These are phyloP conservation scores for Schizochytrium sp. DNA, from an alignment of 108 stramenopile genomes.

Conservation along the genomic window DNA sequence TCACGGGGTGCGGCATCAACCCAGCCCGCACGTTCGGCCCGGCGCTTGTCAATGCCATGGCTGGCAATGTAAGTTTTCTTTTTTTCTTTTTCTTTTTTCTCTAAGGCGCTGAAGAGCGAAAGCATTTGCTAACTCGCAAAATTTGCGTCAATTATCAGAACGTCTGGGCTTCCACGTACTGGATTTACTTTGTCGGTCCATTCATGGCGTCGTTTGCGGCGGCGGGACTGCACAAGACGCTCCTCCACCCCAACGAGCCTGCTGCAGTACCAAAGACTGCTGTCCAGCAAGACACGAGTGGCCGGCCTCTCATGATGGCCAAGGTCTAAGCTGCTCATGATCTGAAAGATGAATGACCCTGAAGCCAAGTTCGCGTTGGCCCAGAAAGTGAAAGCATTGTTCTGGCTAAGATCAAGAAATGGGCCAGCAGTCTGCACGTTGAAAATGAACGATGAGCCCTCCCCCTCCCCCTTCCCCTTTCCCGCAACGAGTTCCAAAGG, in stretches of 20 bases:
- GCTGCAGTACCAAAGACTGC: neutral
- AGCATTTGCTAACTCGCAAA: neutral
- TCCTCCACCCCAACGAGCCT: neutral
- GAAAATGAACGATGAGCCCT: too few relatives aligned
- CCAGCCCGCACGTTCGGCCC: conserved; percentile 56
- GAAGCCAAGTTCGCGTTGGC: too few relatives aligned
- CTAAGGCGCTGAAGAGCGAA: neutral
- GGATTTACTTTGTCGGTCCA: conserved; percentile 48
- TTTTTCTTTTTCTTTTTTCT: too few relatives aligned
- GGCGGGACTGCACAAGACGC: neutral
- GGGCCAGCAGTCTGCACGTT: too few relatives aligned
- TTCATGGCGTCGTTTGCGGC: conserved; percentile 17
- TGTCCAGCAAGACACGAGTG: neutral
- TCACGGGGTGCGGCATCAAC: conserved; percentile 61
- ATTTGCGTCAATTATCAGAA: neutral
- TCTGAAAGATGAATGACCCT: too few relatives aligned
- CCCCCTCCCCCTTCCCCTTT: too few relatives aligned
- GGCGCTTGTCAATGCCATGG: conserved; percentile 36
- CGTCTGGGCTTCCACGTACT: neutral
- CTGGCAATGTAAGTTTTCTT: neutral
- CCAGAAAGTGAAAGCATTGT: too few relatives aligned
- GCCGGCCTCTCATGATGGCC: neutral
- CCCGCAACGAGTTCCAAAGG: too few relatives aligned
- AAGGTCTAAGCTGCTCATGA: neutral
- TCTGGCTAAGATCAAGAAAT: too few relatives aligned